phyloP scores from a whole-genome alignment of 495 filamentous ascomycete species.

The Penicillium desertorum region DNA sequence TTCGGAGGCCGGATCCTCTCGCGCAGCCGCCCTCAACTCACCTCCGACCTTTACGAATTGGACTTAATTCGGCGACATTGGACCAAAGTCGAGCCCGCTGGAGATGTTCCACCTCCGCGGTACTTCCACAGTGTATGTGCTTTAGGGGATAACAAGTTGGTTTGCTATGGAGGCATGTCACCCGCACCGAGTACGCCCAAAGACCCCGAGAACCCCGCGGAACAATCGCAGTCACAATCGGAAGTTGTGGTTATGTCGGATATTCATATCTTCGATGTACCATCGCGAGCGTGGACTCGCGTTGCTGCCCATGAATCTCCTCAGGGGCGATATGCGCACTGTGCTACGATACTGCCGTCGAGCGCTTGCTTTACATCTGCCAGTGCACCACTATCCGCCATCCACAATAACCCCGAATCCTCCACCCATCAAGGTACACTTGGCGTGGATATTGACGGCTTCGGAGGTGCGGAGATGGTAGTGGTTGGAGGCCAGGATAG shows the following conservation, averaged over 20 bases:
- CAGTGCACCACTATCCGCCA: conserved; percentile 76
- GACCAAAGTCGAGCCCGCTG: conserved; percentile 79
- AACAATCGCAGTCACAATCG: conserved; percentile 72
- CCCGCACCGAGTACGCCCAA: conserved; percentile 57
- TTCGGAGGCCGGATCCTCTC: conserved; percentile 91
- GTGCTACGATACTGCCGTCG: conserved; percentile 87
- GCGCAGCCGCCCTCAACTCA: conserved; percentile 75
- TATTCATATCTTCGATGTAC: conserved; percentile 94
- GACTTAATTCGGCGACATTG: conserved; percentile 90
- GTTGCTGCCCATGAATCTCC: conserved; percentile 79
- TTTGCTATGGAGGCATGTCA: conserved; percentile 98
- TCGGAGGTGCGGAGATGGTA: conserved; percentile 94
- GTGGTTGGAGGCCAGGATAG: conserved; percentile 95
- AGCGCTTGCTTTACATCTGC: conserved; percentile 81
- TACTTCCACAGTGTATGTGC: conserved; percentile 97
- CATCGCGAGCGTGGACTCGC: conserved; percentile 78
- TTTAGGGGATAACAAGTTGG: conserved; percentile 90
- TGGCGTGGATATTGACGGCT: conserved; percentile 83
- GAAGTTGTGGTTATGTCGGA: conserved; percentile 98
- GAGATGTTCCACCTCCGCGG: conserved; percentile 83
- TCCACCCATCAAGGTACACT: conserved; percentile 78
- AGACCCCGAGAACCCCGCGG: conserved; percentile 42
- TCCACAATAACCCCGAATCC: conserved; percentile 83
- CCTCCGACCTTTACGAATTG: conserved; percentile 86
- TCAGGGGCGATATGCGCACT: conserved; percentile 94